These are phyloP conservation scores for Mycena latifolia DNA, from an alignment of 768 basidiomycete species.

Conservation along the genomic window DNA sequence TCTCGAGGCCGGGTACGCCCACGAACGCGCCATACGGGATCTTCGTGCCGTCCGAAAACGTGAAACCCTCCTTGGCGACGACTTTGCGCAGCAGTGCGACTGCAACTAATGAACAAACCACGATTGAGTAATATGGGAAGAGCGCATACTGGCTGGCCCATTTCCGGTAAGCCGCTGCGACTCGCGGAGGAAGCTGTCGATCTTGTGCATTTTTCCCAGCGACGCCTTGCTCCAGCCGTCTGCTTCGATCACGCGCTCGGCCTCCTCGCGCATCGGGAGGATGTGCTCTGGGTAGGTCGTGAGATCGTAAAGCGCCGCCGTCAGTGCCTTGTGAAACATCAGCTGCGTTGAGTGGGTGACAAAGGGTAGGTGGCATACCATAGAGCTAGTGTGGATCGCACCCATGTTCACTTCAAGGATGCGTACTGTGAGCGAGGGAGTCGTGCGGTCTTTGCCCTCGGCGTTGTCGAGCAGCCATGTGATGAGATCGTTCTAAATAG, in stretches of 20 bases:
- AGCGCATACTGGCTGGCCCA: no score
- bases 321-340: conserved; percentile 24
- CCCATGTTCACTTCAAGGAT: neutral
- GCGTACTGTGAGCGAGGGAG: conserved; percentile 21
- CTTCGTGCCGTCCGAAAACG: conserved; percentile 50
- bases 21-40: conserved; percentile 45
- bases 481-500: neutral
- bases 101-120: no score
- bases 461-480: conserved; percentile 24
- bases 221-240: conserved; percentile 50
- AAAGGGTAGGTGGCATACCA: neutral
- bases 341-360: neutral
- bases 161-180: conserved; percentile 34
- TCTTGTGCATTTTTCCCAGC: conserved; percentile 45
- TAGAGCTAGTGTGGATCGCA: conserved; percentile 1
- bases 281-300: conserved; percentile 38
- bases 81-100: conserved; percentile 42
- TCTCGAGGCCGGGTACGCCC: neutral
- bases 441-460: conserved; percentile 38
- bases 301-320: conserved; percentile 35
- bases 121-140: no score
- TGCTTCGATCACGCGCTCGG: conserved; percentile 37
- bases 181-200: conserved; percentile 39
- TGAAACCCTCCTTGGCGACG: conserved; percentile 43
- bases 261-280: conserved; percentile 41